phyloP scores from a whole-genome alignment of 2,329 filamentous ascomycete species.

The Allantophomopsis lycopodina region DNA sequence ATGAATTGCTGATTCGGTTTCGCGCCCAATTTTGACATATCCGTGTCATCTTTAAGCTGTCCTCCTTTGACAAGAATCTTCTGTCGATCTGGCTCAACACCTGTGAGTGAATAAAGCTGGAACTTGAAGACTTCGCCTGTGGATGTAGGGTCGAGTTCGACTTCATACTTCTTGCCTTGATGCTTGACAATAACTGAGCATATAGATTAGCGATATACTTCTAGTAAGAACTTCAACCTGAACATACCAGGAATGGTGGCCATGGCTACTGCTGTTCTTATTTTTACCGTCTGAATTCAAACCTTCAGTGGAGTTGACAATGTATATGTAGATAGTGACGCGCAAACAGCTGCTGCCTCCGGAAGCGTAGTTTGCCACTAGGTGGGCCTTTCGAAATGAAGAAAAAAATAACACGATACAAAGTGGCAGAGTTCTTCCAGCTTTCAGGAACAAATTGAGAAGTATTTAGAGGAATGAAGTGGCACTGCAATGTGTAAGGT shows the following conservation, averaged over 20 bases:
- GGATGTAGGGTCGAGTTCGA: conserved; percentile 75
- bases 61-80: conserved; percentile 92
- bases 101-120: conserved; percentile 88
- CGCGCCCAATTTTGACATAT: conserved; percentile 69
- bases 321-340: too few relatives aligned
- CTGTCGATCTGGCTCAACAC: conserved; percentile 90
- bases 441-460: too few relatives aligned
- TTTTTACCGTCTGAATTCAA: too few relatives aligned
- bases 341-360: too few relatives aligned
- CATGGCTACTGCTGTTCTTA: conserved; percentile 7
- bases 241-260: conserved; percentile 18
- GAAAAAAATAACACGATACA: too few relatives aligned
- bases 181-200: conserved; percentile 78
- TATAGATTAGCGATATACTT: background rate
- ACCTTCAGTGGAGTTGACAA: too few relatives aligned
- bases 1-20: conserved; percentile 82
- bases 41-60: conserved; percentile 89
- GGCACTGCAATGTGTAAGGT: too few relatives aligned
- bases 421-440: too few relatives aligned
- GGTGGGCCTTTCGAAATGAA: too few relatives aligned
- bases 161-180: conserved; percentile 85
- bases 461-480: too few relatives aligned
- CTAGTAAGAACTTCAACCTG: background rate
- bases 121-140: conserved; percentile 91
- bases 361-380: too few relatives aligned